phyloP scores from a whole-genome alignment of 202 grass and related monocot species.

The Bolboschoenoplectus hybrid region DNA sequence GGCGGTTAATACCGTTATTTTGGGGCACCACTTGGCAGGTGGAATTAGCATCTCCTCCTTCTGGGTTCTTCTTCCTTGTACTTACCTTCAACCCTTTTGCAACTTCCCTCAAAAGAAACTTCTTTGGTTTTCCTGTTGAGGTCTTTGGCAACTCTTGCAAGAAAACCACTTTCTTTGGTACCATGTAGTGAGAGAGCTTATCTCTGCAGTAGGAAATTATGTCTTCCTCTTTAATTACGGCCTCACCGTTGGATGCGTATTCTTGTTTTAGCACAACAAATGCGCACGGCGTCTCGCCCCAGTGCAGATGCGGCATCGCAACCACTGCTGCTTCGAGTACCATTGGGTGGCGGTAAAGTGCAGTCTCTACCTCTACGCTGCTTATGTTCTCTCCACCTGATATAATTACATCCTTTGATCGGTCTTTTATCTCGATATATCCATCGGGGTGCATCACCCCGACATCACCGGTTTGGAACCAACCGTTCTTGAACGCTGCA shows the following conservation, averaged over 20 bases:
- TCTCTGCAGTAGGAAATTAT: slow-evolving; percentile 56
- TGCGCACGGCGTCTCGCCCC: slow-evolving; percentile 65
- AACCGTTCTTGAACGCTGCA: slow-evolving; percentile 49
- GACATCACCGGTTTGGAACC: slow-evolving; percentile 66
- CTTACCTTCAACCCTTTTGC: slow-evolving; percentile 32
- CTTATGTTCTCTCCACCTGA: slow-evolving; percentile 88
- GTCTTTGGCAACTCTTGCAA: slow-evolving; percentile 62
- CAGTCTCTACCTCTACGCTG: slow-evolving; percentile 68
- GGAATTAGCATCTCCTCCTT: not conserved
- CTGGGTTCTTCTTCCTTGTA: not conserved
- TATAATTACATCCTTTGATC: slow-evolving; percentile 76
- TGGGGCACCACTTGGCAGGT: not conserved
- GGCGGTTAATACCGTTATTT: not conserved
- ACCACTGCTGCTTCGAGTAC: slow-evolving; percentile 59
- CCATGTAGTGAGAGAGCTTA: slow-evolving; percentile 61
- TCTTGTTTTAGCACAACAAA: slow-evolving; percentile 51
- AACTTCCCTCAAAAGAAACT: slow-evolving; percentile 46
- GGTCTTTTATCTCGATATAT: slow-evolving; percentile 74
- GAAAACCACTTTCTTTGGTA: slow-evolving; percentile 70
- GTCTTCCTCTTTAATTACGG: slow-evolving; percentile 40
- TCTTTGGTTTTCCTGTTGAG: slow-evolving; percentile 61
- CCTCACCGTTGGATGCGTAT: slow-evolving; percentile 14
- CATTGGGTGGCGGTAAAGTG: slow-evolving; percentile 58
- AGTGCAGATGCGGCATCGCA: slow-evolving; percentile 52
- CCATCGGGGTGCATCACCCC: slow-evolving; percentile 65